Percentiles rank a stretch among this genome's conserved stretches.
Conservation (phyloP, 2,329 filamentous ascomycete genomes). For the Ustilaginoidea virens region DNA sequence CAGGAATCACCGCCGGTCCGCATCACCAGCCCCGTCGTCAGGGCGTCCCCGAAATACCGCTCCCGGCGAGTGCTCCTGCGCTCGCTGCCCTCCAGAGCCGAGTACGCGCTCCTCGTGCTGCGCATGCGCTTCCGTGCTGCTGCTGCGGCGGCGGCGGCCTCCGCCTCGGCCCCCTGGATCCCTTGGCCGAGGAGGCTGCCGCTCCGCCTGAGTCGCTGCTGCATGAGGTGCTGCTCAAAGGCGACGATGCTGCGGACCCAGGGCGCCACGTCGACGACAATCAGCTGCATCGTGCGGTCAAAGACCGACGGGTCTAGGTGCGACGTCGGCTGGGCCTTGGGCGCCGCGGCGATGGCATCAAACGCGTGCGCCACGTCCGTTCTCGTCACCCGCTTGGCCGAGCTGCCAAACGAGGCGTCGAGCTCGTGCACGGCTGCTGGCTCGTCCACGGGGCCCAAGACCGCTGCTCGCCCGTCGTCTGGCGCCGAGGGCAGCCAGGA, state of each 20-base stretch:
- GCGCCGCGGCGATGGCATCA: conserved; percentile 39
- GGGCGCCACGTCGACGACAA: conserved; percentile 69
- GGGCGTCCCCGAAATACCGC: conserved; percentile 49
- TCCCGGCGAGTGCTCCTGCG: conserved; percentile 53
- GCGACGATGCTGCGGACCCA: conserved; percentile 77
- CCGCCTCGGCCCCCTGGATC: conserved; percentile 15
- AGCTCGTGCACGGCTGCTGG: conserved; percentile 19
- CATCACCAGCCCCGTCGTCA: conserved; percentile 48
- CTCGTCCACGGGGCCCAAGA: conserved; percentile 19
- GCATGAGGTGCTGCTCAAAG: conserved; percentile 56
- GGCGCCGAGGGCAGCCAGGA: too few relatives aligned
- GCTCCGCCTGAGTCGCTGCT: conserved; percentile 47
- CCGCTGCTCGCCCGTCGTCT: conserved; percentile 1
- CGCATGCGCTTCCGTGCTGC: conserved; percentile 34
- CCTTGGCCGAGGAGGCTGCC: conserved; percentile 47
- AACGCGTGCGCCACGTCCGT: conserved; percentile 43
- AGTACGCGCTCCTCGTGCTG: conserved; percentile 59
- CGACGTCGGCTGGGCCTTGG: conserved; percentile 20
- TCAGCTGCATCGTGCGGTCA: conserved; percentile 50
- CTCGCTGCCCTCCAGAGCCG: conserved; percentile 60
- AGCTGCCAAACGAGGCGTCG: conserved; percentile 18
- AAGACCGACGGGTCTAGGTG: conserved; percentile 57
- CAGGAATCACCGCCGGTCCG: conserved; percentile 39
- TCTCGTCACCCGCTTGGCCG: conserved; percentile 21
- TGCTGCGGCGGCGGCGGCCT: too few relatives aligned